Percentiles rank a stretch among this genome's conserved stretches.
These are phyloP conservation scores for Nakazawaea molendinolei DNA, from an alignment of 805 yeast genomes.

Conservation along the genomic window DNA sequence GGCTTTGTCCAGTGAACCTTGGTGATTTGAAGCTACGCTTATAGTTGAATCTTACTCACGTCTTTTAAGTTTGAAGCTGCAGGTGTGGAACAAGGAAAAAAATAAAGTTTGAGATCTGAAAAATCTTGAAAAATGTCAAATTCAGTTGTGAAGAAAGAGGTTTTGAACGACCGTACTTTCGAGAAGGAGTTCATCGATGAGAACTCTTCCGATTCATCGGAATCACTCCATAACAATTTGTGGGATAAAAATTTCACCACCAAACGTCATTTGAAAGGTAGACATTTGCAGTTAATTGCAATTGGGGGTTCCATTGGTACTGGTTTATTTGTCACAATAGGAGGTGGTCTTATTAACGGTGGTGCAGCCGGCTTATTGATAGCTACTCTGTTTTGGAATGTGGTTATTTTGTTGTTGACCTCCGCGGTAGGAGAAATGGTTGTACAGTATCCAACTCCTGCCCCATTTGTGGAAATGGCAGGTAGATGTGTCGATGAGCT, in stretches of 20 bases:
- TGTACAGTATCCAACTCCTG: slow-evolving; percentile 29
- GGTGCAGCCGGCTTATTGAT: slow-evolving; percentile 30
- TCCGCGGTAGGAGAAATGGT: slow-evolving; percentile 31
- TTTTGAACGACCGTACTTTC: slow-evolving; percentile 1
- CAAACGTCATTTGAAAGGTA: slow-evolving; percentile 26
- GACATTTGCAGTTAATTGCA: slow-evolving; percentile 33
- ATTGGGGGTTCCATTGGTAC: slow-evolving; percentile 36
- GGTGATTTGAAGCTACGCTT: too few species aligned
- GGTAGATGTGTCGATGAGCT: slow-evolving; percentile 32
- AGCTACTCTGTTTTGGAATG: slow-evolving; percentile 27
- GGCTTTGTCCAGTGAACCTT: too few species aligned
- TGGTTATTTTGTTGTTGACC: slow-evolving; percentile 25
- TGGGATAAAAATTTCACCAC: slow-evolving; percentile 13
- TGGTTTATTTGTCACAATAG: slow-evolving; percentile 30
- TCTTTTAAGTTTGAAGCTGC: too few species aligned
- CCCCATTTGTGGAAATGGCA: slow-evolving; percentile 31
- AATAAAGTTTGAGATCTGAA: too few species aligned
- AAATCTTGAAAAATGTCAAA: background rate
- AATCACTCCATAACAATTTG: slow-evolving; percentile 1
- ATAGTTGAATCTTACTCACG: background rate
- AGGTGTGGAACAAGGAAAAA: too few species aligned
- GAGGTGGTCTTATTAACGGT: slow-evolving; percentile 26
- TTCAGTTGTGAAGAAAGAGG: background rate
- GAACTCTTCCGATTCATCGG: slow-evolving; percentile 2
- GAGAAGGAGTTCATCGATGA: slow-evolving; percentile 6